Evolutionary conservation across 257 asterid genomes (phyloP).

Genomic region (Capsicum rhomboideum): DNA sequence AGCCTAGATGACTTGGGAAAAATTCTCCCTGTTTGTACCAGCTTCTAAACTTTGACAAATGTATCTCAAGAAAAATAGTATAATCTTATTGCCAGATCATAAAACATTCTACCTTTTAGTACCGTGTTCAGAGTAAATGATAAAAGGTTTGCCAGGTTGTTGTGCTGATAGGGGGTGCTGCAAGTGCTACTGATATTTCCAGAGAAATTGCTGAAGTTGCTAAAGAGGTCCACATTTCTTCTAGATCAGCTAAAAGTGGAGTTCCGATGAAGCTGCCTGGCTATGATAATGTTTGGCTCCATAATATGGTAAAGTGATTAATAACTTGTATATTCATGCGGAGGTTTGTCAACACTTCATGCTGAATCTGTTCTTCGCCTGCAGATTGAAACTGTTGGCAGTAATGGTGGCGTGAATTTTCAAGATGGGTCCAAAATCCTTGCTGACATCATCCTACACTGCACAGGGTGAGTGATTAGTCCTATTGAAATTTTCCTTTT

Average conservation of each 20-base stretch:
- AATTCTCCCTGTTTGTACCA: background rate
- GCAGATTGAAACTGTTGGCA: conserved; percentile 52
- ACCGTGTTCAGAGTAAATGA: background rate
- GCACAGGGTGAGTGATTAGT: conserved; percentile 70
- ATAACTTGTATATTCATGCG: background rate
- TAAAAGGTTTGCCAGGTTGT: conserved; percentile 47
- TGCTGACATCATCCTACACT: conserved; percentile 74
- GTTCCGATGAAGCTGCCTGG: conserved; percentile 40
- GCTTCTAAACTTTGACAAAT: background rate
- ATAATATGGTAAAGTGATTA: conserved; percentile 53
- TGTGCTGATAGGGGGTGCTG: conserved; percentile 76
- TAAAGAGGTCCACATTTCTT: conserved; percentile 78
- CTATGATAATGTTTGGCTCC: conserved; percentile 62
- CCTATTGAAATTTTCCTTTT: background rate
- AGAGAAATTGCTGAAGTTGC: conserved; percentile 69
- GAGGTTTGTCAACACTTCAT: background rate
- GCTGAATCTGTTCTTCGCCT: background rate
- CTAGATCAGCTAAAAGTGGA: conserved; percentile 42
- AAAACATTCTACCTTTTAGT: background rate
- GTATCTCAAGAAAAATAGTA: background rate
- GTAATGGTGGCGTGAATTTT: conserved; percentile 64
- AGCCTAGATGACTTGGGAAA: background rate
- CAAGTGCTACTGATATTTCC: conserved; percentile 88
- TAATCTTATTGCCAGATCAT: background rate
- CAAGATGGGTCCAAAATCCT: conserved; percentile 38